phyloP scores from a whole-genome alignment of 73 alveolate genomes.

The Stentor roeselii region DNA sequence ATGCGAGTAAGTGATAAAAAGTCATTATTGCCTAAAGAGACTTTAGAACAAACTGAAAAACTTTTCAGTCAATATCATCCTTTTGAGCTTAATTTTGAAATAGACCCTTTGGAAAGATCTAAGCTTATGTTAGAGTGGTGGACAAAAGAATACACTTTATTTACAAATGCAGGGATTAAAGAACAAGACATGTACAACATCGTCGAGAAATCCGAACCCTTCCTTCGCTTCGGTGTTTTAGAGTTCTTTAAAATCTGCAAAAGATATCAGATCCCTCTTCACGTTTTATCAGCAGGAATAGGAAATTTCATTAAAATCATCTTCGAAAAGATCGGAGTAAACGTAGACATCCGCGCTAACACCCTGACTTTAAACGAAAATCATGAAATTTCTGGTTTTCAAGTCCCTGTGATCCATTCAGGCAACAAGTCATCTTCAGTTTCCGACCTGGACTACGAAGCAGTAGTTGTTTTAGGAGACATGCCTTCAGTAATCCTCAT shows the following conservation, averaged over 20 bases:
- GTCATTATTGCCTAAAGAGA: neutral
- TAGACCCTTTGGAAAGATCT: neutral
- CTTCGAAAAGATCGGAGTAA: neutral
- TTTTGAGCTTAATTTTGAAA: neutral
- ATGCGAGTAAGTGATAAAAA: neutral
- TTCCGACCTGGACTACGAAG: neutral
- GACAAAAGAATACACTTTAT: neutral
- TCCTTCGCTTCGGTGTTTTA: neutral
- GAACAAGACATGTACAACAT: neutral
- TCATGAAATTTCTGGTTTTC: neutral
- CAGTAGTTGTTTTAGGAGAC: neutral
- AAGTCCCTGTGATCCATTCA: neutral
- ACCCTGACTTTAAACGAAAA: neutral
- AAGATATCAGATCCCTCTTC: neutral
- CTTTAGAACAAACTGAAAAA: neutral
- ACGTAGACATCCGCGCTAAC: neutral
- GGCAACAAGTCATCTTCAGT: neutral
- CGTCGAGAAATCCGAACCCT: neutral
- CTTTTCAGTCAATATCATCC: neutral
- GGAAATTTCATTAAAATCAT: neutral
- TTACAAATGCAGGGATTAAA: neutral
- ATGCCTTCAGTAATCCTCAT: neutral
- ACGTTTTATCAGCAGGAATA: neutral
- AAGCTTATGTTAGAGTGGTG: neutral
- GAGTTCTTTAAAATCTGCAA: neutral